Evolutionary conservation across 106 monocot species (phyloP).

Genomic region (Acorus gramineus): DNA sequence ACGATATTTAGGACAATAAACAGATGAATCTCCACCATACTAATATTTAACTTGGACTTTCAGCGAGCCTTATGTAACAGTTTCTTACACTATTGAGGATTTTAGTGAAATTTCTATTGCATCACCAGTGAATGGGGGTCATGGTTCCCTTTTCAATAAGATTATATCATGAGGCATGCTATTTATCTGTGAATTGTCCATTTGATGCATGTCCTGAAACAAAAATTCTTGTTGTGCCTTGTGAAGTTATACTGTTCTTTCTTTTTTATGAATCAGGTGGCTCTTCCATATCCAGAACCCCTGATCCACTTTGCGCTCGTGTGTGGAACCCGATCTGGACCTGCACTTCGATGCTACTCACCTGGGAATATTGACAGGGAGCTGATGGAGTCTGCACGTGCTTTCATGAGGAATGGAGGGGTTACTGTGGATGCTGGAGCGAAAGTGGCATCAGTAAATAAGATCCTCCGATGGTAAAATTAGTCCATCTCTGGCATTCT

Average conservation of each 20-base stretch:
- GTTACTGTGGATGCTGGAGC: constrained; percentile 51
- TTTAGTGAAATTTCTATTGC: too few species aligned
- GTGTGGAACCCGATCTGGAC: constrained; percentile 67
- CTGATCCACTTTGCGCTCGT: constrained; percentile 85
- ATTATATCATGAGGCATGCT: too few species aligned
- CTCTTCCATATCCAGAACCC: constrained; percentile 69
- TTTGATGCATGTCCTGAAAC: not conserved
- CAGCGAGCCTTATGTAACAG: too few species aligned
- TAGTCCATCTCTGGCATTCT: too few species aligned
- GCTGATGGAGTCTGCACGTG: constrained; percentile 70
- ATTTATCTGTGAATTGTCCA: not conserved
- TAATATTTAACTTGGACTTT: too few species aligned
- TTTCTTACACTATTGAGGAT: too few species aligned
- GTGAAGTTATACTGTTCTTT: not conserved
- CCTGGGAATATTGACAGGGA: constrained; percentile 81
- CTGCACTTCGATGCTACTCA: constrained; percentile 79
- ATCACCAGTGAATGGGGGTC: too few species aligned
- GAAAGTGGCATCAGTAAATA: constrained; percentile 50
- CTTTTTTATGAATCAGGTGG: constrained; percentile 38
- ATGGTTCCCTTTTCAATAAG: too few species aligned
- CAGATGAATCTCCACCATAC: too few species aligned
- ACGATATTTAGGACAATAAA: too few species aligned
- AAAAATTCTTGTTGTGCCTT: not conserved
- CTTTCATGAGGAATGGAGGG: constrained; percentile 68
- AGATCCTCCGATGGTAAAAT: constrained; percentile 67